A percentile compares a stretch with the other conserved stretches of the same genome.
phyloP scores from a whole-genome alignment of 129 eudicot species.

The Flaveria robusta region DNA sequence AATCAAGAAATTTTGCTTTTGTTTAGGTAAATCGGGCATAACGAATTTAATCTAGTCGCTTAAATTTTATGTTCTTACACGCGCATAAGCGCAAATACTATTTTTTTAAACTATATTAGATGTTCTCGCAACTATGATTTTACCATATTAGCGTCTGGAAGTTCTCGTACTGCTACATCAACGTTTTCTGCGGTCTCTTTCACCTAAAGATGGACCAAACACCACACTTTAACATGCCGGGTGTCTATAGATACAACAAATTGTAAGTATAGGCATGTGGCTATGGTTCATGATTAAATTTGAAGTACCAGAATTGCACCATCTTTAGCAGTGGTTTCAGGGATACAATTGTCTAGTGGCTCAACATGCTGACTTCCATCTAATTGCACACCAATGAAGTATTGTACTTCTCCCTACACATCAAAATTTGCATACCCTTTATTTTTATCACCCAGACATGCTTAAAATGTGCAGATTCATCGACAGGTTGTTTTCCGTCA shows the following conservation, averaged over 20 bases:
- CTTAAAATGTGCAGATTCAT: background rate
- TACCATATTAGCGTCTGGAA: conserved; percentile 98
- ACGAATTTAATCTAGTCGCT: background rate
- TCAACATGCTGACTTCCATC: conserved; percentile 98
- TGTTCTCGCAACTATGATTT: background rate
- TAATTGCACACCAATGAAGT: conserved; percentile 93
- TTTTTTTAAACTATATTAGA: background rate
- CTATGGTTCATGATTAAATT: conserved; percentile 2
- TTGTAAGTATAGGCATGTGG: background rate
- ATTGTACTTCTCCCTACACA: conserved; percentile 91
- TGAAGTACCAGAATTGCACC: conserved; percentile 65
- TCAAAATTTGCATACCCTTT: background rate
- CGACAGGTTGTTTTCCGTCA: background rate
- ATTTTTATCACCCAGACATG: background rate
- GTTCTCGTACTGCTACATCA: conserved; percentile 91
- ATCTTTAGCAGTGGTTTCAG: conserved; percentile 70
- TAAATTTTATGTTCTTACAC: no score
- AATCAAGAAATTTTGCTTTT: background rate
- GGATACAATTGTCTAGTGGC: conserved; percentile 89
- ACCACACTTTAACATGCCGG: background rate
- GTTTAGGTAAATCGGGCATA: background rate
- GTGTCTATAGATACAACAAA: conserved; percentile 1
- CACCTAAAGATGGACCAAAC: conserved; percentile 48
- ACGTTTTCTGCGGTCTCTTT: conserved; percentile 95
- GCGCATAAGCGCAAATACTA: background rate